phyloP scores from a whole-genome alignment of 164 flowering plant species.

The Umbilicus rupestris region DNA sequence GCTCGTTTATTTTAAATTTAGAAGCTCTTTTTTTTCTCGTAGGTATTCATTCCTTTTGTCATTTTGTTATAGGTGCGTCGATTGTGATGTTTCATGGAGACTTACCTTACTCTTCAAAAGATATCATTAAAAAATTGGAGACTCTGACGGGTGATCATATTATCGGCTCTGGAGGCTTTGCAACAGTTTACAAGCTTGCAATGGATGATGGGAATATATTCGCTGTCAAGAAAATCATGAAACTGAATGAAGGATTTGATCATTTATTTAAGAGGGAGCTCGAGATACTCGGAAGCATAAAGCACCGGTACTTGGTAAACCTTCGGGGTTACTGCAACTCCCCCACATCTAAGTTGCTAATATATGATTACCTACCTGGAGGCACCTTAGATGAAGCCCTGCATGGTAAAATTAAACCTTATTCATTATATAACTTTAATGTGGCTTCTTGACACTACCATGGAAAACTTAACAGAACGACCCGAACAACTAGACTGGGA shows the following conservation, averaged over 20 bases:
- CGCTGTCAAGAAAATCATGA: slow-evolving; percentile 85
- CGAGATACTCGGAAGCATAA: slow-evolving; percentile 94
- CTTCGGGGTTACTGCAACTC: slow-evolving; percentile 97
- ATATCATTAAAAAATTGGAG: slow-evolving; percentile 81
- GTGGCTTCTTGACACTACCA: not conserved
- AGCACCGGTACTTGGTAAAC: slow-evolving; percentile 83
- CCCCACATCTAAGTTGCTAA: slow-evolving; percentile 76
- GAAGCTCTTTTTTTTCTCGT: not conserved
- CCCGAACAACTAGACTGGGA: slow-evolving; percentile 93
- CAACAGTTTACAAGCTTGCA: slow-evolving; percentile 83
- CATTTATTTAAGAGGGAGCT: slow-evolving; percentile 95
- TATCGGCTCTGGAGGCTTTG: slow-evolving; percentile 91
- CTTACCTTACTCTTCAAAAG: slow-evolving; percentile 92
- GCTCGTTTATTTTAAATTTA: not conserved
- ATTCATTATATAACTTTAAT: no score
- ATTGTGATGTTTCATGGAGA: slow-evolving; percentile 98
- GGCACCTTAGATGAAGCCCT: slow-evolving; percentile 96
- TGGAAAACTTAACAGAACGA: slow-evolving; percentile 39
- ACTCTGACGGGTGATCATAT: slow-evolving; percentile 75
- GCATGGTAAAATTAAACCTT: slow-evolving; percentile 44
- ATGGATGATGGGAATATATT: slow-evolving; percentile 97
- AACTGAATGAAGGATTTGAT: slow-evolving; percentile 82
- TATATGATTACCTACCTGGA: slow-evolving; percentile 85
- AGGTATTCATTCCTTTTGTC: not conserved
- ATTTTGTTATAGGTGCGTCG: slow-evolving; percentile 72